Conservation (phyloP, 805 yeast species). For the Cyberlindnera mycetangii region DNA sequence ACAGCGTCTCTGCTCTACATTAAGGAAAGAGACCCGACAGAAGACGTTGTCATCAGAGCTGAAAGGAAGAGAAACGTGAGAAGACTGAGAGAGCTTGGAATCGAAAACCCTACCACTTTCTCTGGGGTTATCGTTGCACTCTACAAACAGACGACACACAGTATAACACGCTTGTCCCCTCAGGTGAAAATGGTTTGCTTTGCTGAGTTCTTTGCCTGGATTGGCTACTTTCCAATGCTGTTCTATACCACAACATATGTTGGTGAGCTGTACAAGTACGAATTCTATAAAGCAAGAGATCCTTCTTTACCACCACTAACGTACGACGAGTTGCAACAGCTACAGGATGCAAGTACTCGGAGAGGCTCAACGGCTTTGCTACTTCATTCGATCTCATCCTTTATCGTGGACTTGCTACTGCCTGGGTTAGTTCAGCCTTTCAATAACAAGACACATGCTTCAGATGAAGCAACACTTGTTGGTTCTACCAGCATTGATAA, state of each 20-base stretch:
- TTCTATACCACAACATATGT: constrained; percentile 66
- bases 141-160: constrained; percentile 34
- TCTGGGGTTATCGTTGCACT: constrained; percentile 22
- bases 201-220: constrained; percentile 65
- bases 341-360: constrained; percentile 47
- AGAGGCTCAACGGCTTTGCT: constrained; percentile 51
- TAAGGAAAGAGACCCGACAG: constrained; percentile 47
- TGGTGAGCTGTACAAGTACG: constrained; percentile 51
- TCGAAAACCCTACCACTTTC: constrained; percentile 29
- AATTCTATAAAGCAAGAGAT: constrained; percentile 34
- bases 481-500: constrained; percentile 4
- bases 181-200: constrained; percentile 49
- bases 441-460: constrained; percentile 16
- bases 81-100: constrained; percentile 35
- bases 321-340: constrained; percentile 31
- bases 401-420: constrained; percentile 41
- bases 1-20: constrained; percentile 30
- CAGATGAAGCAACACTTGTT: constrained; percentile 11
- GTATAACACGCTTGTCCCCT: constrained; percentile 42
- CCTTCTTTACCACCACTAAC: constrained; percentile 36
- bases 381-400: constrained; percentile 45
- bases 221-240: constrained; percentile 63
- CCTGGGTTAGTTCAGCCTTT: constrained; percentile 41
- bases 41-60: constrained; percentile 36
- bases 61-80: constrained; percentile 36